Evolutionary conservation across 257 asterid genomes (phyloP), one percentile per base, ranked within the genome.

Genomic region (Petrea volubilis): DNA sequence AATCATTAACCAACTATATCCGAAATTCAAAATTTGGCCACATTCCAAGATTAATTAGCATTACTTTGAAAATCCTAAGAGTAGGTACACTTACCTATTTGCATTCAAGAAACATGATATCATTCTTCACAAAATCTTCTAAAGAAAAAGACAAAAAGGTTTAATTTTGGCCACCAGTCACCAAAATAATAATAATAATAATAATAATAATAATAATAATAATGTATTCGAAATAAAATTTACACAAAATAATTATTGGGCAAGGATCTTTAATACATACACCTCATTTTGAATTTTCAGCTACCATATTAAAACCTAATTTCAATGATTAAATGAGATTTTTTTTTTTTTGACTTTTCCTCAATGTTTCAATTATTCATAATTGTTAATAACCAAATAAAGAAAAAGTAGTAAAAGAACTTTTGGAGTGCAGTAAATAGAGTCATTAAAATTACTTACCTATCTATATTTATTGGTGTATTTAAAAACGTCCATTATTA

Each of bases 371-470:
- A 33, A 44, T 44, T 44, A 13, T 44, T 2, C 2, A 41, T 13
- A 41, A 41, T 7, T 5, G 38, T 38, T 5, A 3, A 38, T 7
- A 38, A 5, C 1, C 43, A 38, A 38, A 38, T 38, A 38, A 38
- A 5, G 1, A 7, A 38, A 38, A 38, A 2, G 9, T 38, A 21
- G 14, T 21, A 13, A 31, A n/a, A 5, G 28, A 50, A 15, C 5
- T 47, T 47, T 17, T 44, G 46, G 36, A 12, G 52, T 21, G 68
- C 47, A 71, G 74, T 67, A 60, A 53, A 76, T 73, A 66, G 17
- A 73, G 43, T 67, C 82, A 73, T 66, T 70, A 73, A 60, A 34
- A 50, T 41, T 20, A 66, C 62, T 70, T 70, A 58, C 84, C 77
- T 31, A 70, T 69, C 64, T 40, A 28, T 79, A 59, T 77, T 74